phyloP scores from a whole-genome alignment of 169 alveolate species.

The Neospora caninum region DNA sequence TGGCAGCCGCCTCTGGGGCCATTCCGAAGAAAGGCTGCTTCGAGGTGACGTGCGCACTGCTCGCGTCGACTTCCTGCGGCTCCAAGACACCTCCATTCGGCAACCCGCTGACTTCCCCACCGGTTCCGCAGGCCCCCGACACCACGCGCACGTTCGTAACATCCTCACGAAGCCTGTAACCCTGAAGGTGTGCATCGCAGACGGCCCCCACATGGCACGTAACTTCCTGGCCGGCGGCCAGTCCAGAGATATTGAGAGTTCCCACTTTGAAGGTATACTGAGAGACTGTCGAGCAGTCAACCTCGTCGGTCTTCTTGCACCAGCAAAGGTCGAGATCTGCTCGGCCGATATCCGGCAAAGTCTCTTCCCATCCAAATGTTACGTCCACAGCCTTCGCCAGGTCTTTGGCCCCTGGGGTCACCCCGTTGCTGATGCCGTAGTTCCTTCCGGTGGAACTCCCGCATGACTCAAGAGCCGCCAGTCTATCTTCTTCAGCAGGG shows the following conservation, averaged over 20 bases:
- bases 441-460: not conserved
- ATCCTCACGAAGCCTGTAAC: not conserved
- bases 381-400: not conserved
- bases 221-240: not conserved
- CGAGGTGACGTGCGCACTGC: not conserved
- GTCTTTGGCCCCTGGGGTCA: not conserved
- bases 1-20: not conserved
- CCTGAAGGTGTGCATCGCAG: not conserved
- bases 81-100: not conserved
- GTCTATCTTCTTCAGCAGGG: not conserved
- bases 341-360: not conserved
- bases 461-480: not conserved
- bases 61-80: not conserved
- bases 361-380: not conserved
- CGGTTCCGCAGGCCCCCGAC: not conserved
- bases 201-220: not conserved
- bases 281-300: not conserved
- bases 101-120: not conserved
- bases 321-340: not conserved
- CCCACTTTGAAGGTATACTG: not conserved
- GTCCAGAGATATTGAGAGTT: not conserved
- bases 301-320: not conserved
- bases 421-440: not conserved
- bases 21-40: not conserved
- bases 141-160: not conserved